A percentile compares a stretch with the other conserved stretches of the same genome.
phyloP scores from a whole-genome alignment of 2,329 filamentous ascomycete genomes.

The Ceratocystis huliohia region DNA sequence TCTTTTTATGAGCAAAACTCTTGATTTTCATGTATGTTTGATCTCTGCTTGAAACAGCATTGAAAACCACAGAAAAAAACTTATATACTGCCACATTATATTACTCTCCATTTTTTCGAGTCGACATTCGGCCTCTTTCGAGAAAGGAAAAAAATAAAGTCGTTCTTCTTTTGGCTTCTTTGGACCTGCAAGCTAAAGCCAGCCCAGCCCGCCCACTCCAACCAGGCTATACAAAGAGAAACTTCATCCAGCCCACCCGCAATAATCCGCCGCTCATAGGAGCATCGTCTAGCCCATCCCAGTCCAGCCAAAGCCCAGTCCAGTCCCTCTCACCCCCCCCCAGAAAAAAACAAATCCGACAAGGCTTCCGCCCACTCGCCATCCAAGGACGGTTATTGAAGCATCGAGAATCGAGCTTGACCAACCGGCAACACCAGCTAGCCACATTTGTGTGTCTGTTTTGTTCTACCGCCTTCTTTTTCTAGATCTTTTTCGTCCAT shows the following conservation, averaged over 20 bases:
- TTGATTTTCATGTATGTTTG: neutral
- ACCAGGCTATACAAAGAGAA: neutral
- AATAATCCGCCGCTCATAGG: neutral
- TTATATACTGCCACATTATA: neutral
- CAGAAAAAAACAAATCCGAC: neutral
- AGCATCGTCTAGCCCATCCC: slow-evolving; percentile 1
- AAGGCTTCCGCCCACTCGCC: neutral
- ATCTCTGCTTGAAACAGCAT: slow-evolving; percentile 4
- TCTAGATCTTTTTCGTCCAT: slow-evolving; percentile 23
- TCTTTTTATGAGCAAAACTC: neutral
- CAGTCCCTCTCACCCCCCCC: neutral
- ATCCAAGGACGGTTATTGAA: neutral
- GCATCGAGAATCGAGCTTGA: slow-evolving; percentile 2
- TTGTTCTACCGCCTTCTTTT: slow-evolving; percentile 1
- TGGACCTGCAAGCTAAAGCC: slow-evolving; percentile 8
- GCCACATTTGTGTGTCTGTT: slow-evolving; percentile 8
- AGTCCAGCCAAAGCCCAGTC: neutral
- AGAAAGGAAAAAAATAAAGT: slow-evolving; percentile 11
- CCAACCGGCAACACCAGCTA: neutral
- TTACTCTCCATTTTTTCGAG: slow-evolving; percentile 5
- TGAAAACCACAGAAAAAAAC: too few relatives aligned
- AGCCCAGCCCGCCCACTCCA: neutral
- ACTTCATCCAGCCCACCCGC: slow-evolving; percentile 4
- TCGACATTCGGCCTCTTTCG: slow-evolving; percentile 5
- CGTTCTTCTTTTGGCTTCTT: neutral